phyloP scores from a whole-genome alignment of 169 alveolate species.

The Cyclospora cayetanensis region DNA sequence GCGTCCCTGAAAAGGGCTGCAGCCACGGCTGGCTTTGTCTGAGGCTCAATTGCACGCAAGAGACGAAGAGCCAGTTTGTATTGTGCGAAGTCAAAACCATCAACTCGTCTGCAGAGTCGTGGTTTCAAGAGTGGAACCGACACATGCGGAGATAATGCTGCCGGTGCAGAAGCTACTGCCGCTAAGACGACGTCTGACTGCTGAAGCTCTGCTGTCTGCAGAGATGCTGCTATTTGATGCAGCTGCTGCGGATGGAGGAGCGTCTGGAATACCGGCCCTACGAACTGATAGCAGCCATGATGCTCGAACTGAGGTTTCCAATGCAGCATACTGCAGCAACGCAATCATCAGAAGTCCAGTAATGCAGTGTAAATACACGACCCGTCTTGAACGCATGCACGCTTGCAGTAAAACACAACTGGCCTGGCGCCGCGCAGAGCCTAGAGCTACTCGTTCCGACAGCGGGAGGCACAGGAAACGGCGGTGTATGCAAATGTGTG shows the following conservation, averaged over 20 bases:
- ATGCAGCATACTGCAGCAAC: background rate
- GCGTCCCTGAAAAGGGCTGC: too few species aligned
- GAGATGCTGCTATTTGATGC: background rate
- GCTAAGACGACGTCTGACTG: background rate
- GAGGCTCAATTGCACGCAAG: background rate
- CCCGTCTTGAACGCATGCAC: too few species aligned
- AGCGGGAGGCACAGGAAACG: too few species aligned
- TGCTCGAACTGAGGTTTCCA: background rate
- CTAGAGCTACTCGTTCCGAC: too few species aligned
- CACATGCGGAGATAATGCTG: background rate
- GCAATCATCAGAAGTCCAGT: background rate
- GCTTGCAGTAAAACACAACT: too few species aligned
- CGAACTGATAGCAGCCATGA: background rate
- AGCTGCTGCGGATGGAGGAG: background rate
- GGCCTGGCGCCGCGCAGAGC: too few species aligned
- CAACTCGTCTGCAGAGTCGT: background rate
- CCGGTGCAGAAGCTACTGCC: background rate
- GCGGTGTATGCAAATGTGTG: too few species aligned
- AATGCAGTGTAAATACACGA: too few species aligned
- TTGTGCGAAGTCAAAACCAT: background rate
- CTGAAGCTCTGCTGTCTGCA: background rate
- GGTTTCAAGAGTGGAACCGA: background rate
- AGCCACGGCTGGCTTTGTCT: background rate
- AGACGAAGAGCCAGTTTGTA: background rate
- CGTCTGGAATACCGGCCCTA: background rate